Percentiles rank a stretch among this genome's conserved stretches.
These are phyloP conservation scores for Chimonanthus praecox DNA, from an alignment of 164 flowering plant genomes.

Conservation along the genomic window DNA sequence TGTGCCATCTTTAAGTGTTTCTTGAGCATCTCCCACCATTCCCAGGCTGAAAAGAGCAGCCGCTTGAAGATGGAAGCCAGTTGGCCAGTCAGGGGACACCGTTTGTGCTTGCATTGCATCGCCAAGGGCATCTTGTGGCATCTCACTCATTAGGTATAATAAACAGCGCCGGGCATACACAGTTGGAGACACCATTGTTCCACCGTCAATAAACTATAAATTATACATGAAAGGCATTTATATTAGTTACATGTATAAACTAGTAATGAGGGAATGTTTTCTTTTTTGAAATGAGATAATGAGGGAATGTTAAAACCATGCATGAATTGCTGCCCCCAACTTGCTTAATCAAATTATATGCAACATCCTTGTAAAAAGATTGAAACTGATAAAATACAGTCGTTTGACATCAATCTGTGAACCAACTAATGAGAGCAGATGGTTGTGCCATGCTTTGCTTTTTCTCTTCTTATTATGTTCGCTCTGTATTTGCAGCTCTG, in stretches of 20 bases:
- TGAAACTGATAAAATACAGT: too few relatives aligned
- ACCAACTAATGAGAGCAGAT: too few relatives aligned
- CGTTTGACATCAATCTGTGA: too few relatives aligned
- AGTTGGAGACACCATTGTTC: conserved; percentile 81
- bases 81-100: conserved; percentile 70
- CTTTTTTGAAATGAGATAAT: background rate
- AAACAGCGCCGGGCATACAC: conserved; percentile 75
- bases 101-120: conserved; percentile 82
- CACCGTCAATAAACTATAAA: conserved; percentile 68
- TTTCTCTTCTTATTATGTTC: too few relatives aligned
- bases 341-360: too few relatives aligned
- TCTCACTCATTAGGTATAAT: conserved; percentile 62
- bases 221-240: background rate
- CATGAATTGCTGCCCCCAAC: background rate
- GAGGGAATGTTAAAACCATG: background rate
- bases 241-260: too few relatives aligned
- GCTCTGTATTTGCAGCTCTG: too few relatives aligned
- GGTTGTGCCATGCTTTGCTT: too few relatives aligned
- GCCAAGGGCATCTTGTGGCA: conserved; percentile 68
- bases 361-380: too few relatives aligned
- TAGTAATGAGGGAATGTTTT: too few relatives aligned
- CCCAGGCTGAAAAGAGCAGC: conserved; percentile 68
- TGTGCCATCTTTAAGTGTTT: conserved; percentile 67
- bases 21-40: conserved; percentile 72
- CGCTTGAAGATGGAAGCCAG: conserved; percentile 74